Base-by-base conservation (phyloP, 169 alveolate species). In the Plasmodium cynomolgi region DNA sequence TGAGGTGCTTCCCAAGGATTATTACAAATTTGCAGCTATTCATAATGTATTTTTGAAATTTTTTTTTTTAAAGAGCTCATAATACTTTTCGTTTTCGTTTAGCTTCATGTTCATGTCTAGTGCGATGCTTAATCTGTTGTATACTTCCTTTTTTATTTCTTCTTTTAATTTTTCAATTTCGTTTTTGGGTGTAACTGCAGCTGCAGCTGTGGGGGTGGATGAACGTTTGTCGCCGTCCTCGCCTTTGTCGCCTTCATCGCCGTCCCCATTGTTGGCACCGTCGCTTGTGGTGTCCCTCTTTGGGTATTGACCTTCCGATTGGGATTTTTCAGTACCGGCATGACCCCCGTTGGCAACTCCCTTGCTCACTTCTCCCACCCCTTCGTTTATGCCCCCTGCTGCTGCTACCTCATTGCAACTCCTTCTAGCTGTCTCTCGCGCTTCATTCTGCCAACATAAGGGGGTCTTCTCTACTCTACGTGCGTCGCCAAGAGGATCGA, bases 1-100 rank as follows among this genome's bases (percentile, higher is more conserved):
- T 72, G 58, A 85, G 68, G 34, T 85, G 68, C n/a, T 85, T 85
- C 39, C 93, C 93, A 3, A 85, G 79, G 20, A 85, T 85, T 9
- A 85, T 73, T 1, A 85, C 41, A 85, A 85, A 85, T 2, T 85
- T 75, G 7, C 85, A 85, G 4, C 68, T 44, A 15, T 85, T 85
- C 62, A 85, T 31, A 85, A 85, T 54, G 54, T 85, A 85, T 44
- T 74, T 85, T 75, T 62, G 29, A 13, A 44, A 85, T 50, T 85
- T 85, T 39, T 44, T 75, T 50, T 85, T 33, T 47, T 31, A 85
- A 85, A 85, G 50, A 74, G 75, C 44, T 74, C 81, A 41, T 85
- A 85, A 34, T 85, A 85, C 33, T 85, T 26, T 73, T 85, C 93
- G 1, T 50, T 75, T 31, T 47, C 79, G 44, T 85, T 73, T 11